Conservation (phyloP, 2,329 filamentous ascomycete genomes). For the Pseudogymnoascus pannorum region DNA sequence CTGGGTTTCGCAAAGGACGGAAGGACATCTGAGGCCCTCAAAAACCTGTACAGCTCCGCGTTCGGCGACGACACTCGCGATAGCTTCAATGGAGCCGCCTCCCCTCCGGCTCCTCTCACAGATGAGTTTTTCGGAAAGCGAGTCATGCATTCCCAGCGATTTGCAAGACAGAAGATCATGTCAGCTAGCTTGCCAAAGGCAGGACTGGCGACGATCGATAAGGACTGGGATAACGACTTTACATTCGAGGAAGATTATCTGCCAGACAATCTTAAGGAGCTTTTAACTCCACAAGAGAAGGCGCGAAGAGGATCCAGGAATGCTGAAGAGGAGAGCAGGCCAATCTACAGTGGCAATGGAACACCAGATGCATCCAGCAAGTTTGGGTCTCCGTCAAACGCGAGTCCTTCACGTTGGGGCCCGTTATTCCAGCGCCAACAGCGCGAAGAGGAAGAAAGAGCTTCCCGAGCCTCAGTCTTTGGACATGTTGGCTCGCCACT, state of each 20-base stretch:
- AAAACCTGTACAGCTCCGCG: conserved; percentile 58
- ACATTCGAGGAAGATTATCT: conserved; percentile 86
- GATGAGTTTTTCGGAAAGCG: conserved; percentile 63
- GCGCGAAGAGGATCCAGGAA: conserved; percentile 54
- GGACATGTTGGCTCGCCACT: conserved; percentile 60
- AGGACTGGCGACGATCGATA: conserved; percentile 45
- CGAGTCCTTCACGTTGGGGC: conserved; percentile 55
- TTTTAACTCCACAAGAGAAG: conserved; percentile 61
- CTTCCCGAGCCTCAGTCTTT: conserved; percentile 46
- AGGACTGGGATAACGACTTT: conserved; percentile 61
- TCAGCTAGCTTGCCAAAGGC: conserved; percentile 61
- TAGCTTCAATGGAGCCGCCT: conserved; percentile 48
- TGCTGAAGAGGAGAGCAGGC: conserved; percentile 43
- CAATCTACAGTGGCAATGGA: conserved; percentile 35
- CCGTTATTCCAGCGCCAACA: conserved; percentile 53
- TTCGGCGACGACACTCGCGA: conserved; percentile 55
- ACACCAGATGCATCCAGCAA: conserved; percentile 41
- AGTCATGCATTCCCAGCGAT: conserved; percentile 61
- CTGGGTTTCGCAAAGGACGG: conserved; percentile 54
- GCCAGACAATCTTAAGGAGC: conserved; percentile 61
- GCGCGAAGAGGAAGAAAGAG: conserved; percentile 44
- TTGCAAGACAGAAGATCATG: conserved; percentile 60
- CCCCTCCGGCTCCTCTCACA: conserved; percentile 34
- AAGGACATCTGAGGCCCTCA: conserved; percentile 56
- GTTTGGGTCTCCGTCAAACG: conserved; percentile 52